phyloP scores from a whole-genome alignment of 1,284 basidiomycete species.

The Mycosarcoma maydis region DNA sequence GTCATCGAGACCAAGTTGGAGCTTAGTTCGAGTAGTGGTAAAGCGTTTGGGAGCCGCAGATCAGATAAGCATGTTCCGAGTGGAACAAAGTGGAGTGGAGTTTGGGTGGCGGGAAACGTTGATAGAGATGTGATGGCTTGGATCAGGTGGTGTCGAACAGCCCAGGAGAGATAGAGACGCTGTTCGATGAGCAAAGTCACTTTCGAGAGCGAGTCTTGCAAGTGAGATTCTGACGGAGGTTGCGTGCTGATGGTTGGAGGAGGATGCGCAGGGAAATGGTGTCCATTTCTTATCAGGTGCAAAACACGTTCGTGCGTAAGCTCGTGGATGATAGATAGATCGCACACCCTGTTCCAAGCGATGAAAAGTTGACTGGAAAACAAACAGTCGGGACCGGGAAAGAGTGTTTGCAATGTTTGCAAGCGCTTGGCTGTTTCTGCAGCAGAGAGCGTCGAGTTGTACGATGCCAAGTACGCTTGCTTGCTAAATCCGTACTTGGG shows the following conservation, averaged over 20 bases:
- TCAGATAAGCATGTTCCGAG: conserved; percentile 16
- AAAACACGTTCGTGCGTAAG: neutral
- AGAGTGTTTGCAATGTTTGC: conserved; percentile 16
- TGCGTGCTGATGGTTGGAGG: no score
- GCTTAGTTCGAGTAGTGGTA: conserved; percentile 14
- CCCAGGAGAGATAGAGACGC: conserved; percentile 10
- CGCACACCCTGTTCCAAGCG: conserved; percentile 18
- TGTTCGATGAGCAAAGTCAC: conserved; percentile 13
- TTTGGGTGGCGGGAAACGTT: no score
- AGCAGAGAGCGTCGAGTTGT: neutral
- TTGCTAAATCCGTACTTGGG: conserved; percentile 23
- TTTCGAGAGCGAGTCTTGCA: neutral
- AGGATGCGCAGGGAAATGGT: neutral
- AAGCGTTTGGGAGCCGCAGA: conserved; percentile 21
- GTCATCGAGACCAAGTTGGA: conserved; percentile 1
- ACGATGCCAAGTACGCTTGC: conserved; percentile 11
- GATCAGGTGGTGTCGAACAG: conserved; percentile 13
- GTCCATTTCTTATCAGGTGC: neutral
- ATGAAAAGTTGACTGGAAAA: conserved; percentile 16
- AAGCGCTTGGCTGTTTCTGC: neutral
- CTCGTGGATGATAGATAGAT: conserved; percentile 6
- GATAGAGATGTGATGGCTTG: conserved; percentile 21
- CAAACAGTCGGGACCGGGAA: conserved; percentile 11
- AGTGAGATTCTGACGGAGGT: no score
- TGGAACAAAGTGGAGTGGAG: no score